These are phyloP conservation scores for Celoporthe dispersa DNA, from an alignment of 2,329 filamentous ascomycete genomes.

Conservation along the genomic window DNA sequence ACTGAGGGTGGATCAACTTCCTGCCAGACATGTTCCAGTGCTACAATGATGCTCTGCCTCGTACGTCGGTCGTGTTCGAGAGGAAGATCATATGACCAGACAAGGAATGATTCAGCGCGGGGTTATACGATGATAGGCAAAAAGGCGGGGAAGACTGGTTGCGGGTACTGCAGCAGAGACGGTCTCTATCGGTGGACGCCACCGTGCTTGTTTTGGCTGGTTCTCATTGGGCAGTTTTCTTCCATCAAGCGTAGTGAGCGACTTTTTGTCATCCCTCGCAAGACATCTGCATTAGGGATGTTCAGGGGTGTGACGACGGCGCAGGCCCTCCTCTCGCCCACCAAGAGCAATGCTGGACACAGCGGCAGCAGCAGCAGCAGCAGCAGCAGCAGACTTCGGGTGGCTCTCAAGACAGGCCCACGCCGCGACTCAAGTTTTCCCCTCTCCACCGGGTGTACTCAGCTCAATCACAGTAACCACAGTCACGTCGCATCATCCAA, in stretches of 20 bases:
- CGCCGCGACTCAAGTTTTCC: background rate
- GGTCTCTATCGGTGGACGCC: background rate
- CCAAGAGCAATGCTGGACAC: background rate
- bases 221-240: slow-evolving; percentile 9
- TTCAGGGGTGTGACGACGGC: background rate
- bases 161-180: background rate
- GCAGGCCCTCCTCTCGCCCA: background rate
- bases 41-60: background rate
- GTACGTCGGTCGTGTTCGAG: background rate
- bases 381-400: background rate
- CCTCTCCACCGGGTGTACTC: background rate
- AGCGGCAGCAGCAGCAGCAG: background rate
- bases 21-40: background rate
- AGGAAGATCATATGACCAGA: background rate
- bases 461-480: slow-evolving; percentile 16
- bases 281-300: background rate
- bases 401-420: slow-evolving; percentile 9
- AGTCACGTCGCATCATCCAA: slow-evolving; percentile 25
- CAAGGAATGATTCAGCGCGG: background rate
- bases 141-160: background rate
- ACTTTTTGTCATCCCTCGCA: slow-evolving; percentile 4
- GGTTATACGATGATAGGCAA: background rate
- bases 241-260: slow-evolving; percentile 11
- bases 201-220: background rate
- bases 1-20: background rate